A percentile compares a stretch with the other conserved stretches of the same genome.
phyloP scores from a whole-genome alignment of 306 rosid species.

The Clitoria ternatea region DNA sequence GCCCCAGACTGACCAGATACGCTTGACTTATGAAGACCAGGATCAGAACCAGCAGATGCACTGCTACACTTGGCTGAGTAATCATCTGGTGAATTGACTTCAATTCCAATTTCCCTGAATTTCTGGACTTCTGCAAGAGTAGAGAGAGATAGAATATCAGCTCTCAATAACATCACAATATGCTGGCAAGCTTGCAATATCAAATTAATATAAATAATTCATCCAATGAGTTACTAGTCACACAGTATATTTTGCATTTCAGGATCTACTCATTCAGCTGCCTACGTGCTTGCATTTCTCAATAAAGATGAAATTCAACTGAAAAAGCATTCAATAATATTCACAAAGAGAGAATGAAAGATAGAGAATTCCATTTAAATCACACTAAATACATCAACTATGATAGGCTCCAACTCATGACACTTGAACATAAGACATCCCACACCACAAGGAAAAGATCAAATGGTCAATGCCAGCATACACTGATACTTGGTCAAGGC shows the following conservation, averaged over 20 bases:
- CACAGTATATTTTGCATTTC: not conserved
- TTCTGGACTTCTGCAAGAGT: slow-evolving; percentile 66
- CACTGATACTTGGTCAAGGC: not conserved
- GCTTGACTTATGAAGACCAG: slow-evolving; percentile 31
- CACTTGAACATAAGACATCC: not conserved
- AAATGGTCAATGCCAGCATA: not conserved
- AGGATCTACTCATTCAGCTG: not conserved
- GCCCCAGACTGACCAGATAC: slow-evolving; percentile 40
- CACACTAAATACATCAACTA: not conserved
- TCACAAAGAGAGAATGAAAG: not conserved
- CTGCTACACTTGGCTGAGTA: slow-evolving; percentile 39
- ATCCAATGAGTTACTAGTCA: not conserved
- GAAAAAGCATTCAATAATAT: not conserved
- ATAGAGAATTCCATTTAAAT: not conserved
- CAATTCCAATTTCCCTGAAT: slow-evolving; percentile 58
- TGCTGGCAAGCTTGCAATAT: not conserved
- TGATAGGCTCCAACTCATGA: slow-evolving; percentile 5
- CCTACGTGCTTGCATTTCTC: not conserved
- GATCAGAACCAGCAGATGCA: slow-evolving; percentile 38
- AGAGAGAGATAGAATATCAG: slow-evolving; percentile 14
- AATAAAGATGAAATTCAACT: not conserved
- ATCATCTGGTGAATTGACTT: slow-evolving; percentile 34
- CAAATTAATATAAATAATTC: not conserved
- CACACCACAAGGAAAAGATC: not conserved
- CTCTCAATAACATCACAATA: not conserved